Conservation (phyloP, 345 rosid species). For the Gossypium ekmanianum region DNA sequence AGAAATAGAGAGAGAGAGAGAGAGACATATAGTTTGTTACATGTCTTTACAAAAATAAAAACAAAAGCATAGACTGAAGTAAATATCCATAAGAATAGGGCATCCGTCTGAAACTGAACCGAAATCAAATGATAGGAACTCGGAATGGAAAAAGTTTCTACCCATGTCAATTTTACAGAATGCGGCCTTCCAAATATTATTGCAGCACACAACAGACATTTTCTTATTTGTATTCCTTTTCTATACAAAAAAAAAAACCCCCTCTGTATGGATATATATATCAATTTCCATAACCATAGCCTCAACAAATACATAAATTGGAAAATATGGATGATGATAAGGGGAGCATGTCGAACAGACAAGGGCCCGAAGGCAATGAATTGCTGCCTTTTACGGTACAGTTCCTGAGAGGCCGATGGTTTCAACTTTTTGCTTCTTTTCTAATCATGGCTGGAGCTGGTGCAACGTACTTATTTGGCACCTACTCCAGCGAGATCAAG, state of each 20-base stretch:
- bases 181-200: too few species aligned
- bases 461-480: constrained; percentile 74
- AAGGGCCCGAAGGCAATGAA: constrained; percentile 16
- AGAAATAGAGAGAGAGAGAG: too few species aligned
- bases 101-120: too few species aligned
- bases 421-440: constrained; percentile 76
- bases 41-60: not conserved
- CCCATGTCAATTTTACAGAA: too few species aligned
- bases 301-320: not conserved
- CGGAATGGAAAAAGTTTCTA: too few species aligned
- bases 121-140: too few species aligned
- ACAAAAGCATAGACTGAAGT: too few species aligned
- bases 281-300: not conserved
- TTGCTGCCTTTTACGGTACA: constrained; percentile 35
- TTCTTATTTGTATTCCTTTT: not conserved
- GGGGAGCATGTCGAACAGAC: too few species aligned
- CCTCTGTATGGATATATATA: too few species aligned
- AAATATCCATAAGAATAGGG: too few species aligned
- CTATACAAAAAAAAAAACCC: too few species aligned
- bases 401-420: constrained; percentile 67
- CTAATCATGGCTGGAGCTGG: constrained; percentile 91
- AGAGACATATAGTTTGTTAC: too few species aligned
- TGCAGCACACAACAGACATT: not conserved
- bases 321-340: not conserved
- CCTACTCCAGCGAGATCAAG: constrained; percentile 75